Evolutionary conservation across 768 basidiomycete species (phyloP).

Genomic region (Kwoniella sp.): DNA sequence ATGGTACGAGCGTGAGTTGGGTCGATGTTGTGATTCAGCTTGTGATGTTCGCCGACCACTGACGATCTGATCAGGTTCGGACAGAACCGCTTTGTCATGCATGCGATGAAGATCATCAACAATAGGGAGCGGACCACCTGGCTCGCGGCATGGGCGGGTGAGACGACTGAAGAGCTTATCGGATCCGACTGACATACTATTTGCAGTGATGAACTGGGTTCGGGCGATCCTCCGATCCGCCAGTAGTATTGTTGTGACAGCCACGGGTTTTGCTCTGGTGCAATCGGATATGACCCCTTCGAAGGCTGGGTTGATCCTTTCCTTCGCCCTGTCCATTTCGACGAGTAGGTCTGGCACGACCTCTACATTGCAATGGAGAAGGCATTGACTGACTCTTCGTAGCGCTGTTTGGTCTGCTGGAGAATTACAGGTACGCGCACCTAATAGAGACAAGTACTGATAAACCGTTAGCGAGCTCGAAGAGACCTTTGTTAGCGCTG

Average conservation of each 20-base stretch:
- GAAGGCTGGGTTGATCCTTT: conserved; percentile 42
- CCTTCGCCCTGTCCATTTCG: conserved; percentile 36
- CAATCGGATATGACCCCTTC: conserved; percentile 26
- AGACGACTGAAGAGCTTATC: neutral
- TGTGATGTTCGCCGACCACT: neutral
- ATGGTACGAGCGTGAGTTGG: conserved; percentile 39
- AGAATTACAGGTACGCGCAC: conserved; percentile 21
- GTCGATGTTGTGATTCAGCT: neutral
- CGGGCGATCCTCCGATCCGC: conserved; percentile 25
- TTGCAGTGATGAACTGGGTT: conserved; percentile 37
- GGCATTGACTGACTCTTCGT: neutral
- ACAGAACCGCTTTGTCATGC: conserved; percentile 15
- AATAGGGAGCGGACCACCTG: conserved; percentile 32
- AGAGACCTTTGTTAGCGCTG: conserved; percentile 46
- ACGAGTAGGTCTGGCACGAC: conserved; percentile 11
- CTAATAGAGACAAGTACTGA: neutral
- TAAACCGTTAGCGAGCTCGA: conserved; percentile 28
- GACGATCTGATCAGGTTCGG: conserved; percentile 30
- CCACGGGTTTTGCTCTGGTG: conserved; percentile 39
- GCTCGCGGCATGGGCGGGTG: conserved; percentile 29
- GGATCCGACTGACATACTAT: neutral
- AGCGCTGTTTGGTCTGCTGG: conserved; percentile 34
- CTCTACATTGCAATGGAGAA: neutral
- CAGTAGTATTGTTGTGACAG: conserved; percentile 31
- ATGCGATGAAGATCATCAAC: conserved; percentile 20